Conservation (phyloP, 2,329 filamentous ascomycete genomes). For the Fusarium fracticaudum region DNA sequence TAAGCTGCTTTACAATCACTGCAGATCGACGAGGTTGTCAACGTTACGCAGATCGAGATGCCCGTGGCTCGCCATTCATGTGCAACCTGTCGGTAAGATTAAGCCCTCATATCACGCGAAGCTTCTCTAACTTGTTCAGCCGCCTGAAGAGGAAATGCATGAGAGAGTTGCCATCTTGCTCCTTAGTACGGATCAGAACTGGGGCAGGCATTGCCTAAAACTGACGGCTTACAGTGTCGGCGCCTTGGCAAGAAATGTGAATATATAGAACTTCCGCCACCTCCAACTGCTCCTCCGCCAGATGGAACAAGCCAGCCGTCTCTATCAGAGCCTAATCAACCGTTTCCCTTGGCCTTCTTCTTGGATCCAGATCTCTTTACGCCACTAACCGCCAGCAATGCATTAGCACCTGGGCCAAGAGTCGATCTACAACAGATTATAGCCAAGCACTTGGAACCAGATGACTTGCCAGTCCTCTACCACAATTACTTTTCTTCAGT, state of each 20-base stretch:
- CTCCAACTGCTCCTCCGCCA: not conserved
- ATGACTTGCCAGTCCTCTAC: not conserved
- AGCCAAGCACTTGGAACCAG: not conserved
- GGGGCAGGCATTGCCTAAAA: not conserved
- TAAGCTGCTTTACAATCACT: not conserved
- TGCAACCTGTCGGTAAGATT: not conserved
- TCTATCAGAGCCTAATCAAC: not conserved
- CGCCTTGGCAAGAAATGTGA: constrained; percentile 1
- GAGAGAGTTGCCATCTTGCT: not conserved
- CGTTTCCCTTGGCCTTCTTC: constrained; percentile 1
- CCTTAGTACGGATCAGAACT: not conserved
- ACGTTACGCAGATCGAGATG: not conserved
- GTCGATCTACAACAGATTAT: not conserved
- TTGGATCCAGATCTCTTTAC: not conserved
- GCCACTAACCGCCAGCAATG: not conserved
- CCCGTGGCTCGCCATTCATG: not conserved
- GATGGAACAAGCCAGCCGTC: not conserved
- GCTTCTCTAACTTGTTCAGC: not conserved
- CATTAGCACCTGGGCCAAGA: not conserved
- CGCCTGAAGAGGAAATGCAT: constrained; percentile 8
- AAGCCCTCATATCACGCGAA: not conserved
- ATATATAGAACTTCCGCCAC: not conserved
- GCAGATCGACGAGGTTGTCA: not conserved
- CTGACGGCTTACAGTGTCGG: not conserved
- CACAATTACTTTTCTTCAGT: constrained; percentile 1